These are phyloP conservation scores for Nymphaea colorata DNA, from an alignment of 164 flowering plant species.

Conservation along the genomic window DNA sequence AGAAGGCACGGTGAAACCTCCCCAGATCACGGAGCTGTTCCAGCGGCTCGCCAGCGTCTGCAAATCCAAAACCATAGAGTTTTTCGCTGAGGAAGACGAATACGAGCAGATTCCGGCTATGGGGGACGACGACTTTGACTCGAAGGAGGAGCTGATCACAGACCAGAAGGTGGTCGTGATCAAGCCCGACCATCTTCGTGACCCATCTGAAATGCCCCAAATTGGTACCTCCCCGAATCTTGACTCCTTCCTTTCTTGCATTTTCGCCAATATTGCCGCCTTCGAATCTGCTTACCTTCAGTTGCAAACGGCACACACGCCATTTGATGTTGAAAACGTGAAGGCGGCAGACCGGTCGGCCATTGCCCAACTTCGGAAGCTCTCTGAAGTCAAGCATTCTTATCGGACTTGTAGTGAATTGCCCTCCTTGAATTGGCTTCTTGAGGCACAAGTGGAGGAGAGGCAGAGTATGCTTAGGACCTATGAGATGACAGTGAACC, in stretches of 20 bases:
- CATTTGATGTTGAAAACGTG: slow-evolving; percentile 44
- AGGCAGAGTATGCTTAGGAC: slow-evolving; percentile 76
- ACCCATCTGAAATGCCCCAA: slow-evolving; percentile 4
- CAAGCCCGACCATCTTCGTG: slow-evolving; percentile 36
- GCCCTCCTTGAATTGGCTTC: neutral
- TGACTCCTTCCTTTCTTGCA: slow-evolving; percentile 38
- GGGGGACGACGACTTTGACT: slow-evolving; percentile 36
- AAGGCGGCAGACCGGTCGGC: slow-evolving; percentile 51
- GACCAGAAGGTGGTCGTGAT: slow-evolving; percentile 70
- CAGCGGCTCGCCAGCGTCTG: slow-evolving; percentile 84
- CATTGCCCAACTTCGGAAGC: slow-evolving; percentile 48
- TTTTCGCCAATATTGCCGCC: slow-evolving; percentile 66
- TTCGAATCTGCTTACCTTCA: slow-evolving; percentile 86
- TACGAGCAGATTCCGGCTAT: slow-evolving; percentile 3
- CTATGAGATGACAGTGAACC: slow-evolving; percentile 48
- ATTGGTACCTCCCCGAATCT: slow-evolving; percentile 9
- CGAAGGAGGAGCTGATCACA: slow-evolving; percentile 58
- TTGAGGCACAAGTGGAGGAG: slow-evolving; percentile 68
- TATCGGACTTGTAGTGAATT: slow-evolving; percentile 14
- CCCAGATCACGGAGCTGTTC: slow-evolving; percentile 78
- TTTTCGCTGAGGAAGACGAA: slow-evolving; percentile 70
- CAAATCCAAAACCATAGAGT: slow-evolving; percentile 80
- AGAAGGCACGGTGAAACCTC: slow-evolving; percentile 42
- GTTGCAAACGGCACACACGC: slow-evolving; percentile 81
- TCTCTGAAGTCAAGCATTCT: slow-evolving; percentile 49